A percentile compares a stretch with the other conserved stretches of the same genome.
Conservation (phyloP, 176 grass and related monocot species). For the bread wheat (Triticum aestivum) region IWGSC_CS_RefSeq_v2.1 NC_057798.1:36569847-36570346, state of each 20-base stretch:
- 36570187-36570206: constrained; percentile 77
- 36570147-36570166: constrained; percentile 55
- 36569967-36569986: no score
- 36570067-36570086: constrained; percentile 48
- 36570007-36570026: no score
- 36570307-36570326: no score
- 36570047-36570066: not conserved
- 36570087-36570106: constrained; percentile 44
- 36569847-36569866: constrained; percentile 39
- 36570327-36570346: no score
- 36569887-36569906: constrained; percentile 36
- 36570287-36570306: no score
- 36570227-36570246: constrained; percentile 49
- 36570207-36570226: constrained; percentile 57
- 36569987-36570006: no score
- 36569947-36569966: no score
- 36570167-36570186: constrained; percentile 79
- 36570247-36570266: constrained; percentile 59
- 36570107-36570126: constrained; percentile 55
- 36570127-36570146: constrained; percentile 45
- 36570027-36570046: no score
- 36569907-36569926: not conserved
- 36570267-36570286: no score
- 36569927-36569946: no score
- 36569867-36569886: constrained; percentile 42